phyloP scores from a whole-genome alignment of 78 protist genomes.

The Anaeramoeba flamelloides region DNA sequence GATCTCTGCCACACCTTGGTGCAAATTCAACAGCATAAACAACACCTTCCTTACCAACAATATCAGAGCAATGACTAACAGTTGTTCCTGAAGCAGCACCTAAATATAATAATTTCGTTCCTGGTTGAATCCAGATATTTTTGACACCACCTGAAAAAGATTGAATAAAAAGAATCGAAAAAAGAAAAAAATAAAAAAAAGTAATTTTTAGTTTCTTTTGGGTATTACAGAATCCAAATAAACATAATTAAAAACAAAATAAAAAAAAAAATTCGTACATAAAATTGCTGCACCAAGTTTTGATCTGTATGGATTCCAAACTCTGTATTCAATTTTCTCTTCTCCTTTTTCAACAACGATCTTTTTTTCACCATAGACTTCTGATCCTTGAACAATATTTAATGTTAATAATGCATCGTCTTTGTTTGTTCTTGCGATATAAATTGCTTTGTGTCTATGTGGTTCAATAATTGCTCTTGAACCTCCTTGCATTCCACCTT shows the following conservation, averaged over 20 bases:
- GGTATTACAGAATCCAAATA: no score
- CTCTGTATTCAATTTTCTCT: conserved; percentile 93
- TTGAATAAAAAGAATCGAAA: no score
- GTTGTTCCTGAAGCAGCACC: conserved; percentile 99
- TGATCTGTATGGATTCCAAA: conserved; percentile 99
- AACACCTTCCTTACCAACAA: conserved; percentile 90
- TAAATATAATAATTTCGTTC: conserved; percentile 92
- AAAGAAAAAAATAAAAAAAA: no score
- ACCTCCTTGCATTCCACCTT: conserved; percentile 48
- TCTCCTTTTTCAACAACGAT: conserved; percentile 59
- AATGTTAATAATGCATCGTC: conserved; percentile 77
- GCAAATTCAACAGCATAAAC: conserved; percentile 99
- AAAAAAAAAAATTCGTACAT: no score
- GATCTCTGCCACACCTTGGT: conserved; percentile 93
- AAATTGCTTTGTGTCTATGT: conserved; percentile 86
- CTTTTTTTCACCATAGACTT: conserved; percentile 97
- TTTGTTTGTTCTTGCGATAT: conserved; percentile 64
- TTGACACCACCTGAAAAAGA: conserved; percentile 92
- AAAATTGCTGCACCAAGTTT: conserved; percentile 95
- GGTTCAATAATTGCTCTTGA: conserved; percentile 71
- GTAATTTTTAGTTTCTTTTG: no score
- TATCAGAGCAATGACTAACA: conserved; percentile 93
- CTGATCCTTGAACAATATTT: conserved; percentile 83
- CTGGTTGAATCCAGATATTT: conserved; percentile 76
- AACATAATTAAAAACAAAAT: no score